phyloP scores from a whole-genome alignment of 768 basidiomycete species.

The Dioszegia hungarica region DNA sequence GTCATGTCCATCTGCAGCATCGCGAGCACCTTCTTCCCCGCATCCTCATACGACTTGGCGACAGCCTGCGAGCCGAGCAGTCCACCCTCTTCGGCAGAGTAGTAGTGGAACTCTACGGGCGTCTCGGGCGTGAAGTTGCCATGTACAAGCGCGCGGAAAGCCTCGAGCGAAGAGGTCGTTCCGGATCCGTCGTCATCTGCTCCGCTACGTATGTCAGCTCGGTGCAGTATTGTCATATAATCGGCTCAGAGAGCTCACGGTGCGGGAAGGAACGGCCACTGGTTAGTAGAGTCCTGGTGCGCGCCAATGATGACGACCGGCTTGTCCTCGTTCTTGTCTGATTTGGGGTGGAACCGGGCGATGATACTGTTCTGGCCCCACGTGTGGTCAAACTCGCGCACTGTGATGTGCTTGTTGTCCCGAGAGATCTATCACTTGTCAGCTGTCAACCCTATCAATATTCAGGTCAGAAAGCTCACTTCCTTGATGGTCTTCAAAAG shows the following conservation, averaged over 20 bases:
- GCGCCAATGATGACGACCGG: conserved; percentile 47
- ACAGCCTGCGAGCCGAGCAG: conserved; percentile 77
- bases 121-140: conserved; percentile 44
- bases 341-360: conserved; percentile 44
- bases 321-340: conserved; percentile 61
- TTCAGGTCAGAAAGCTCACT: conserved; percentile 17
- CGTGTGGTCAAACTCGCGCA: conserved; percentile 53
- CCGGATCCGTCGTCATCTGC: conserved; percentile 53
- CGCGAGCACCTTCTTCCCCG: conserved; percentile 64
- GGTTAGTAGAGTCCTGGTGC: conserved; percentile 51
- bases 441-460: neutral
- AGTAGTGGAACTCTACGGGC: conserved; percentile 51
- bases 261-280: conserved; percentile 51
- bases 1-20: conserved; percentile 70
- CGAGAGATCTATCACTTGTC: conserved; percentile 7
- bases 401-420: conserved; percentile 44
- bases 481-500: conserved; percentile 46
- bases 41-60: conserved; percentile 65
- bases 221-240: neutral
- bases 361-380: conserved; percentile 70
- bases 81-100: conserved; percentile 52
- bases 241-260: conserved; percentile 29
- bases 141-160: conserved; percentile 42
- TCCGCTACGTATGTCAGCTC: conserved; percentile 19
- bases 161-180: conserved; percentile 44